A percentile compares a stretch with the other conserved stretches of the same genome.
These are phyloP conservation scores for Paragyromitra xinjiangensis DNA, from an alignment of 495 filamentous ascomycete genomes.

Conservation along the genomic window DNA sequence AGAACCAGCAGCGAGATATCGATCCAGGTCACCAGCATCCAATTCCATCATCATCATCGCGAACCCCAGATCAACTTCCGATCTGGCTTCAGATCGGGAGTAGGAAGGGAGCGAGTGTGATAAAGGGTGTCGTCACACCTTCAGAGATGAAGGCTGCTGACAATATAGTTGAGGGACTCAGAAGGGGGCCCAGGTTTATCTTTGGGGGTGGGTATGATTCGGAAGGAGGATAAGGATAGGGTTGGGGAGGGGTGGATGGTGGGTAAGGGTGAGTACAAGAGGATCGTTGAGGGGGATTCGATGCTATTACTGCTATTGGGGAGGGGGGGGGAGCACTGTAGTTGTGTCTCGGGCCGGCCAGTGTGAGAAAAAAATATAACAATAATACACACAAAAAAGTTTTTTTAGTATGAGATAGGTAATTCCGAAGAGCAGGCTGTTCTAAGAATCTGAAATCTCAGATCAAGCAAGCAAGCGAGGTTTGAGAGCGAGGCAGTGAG, in stretches of 20 bases:
- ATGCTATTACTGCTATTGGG: slow-evolving; percentile 52
- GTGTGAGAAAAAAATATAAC: slow-evolving; percentile 37
- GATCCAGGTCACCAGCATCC: slow-evolving; percentile 51
- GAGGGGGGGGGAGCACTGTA: slow-evolving; percentile 32
- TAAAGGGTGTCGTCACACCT: slow-evolving; percentile 54
- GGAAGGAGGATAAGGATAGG: slow-evolving; percentile 39
- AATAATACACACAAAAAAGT: slow-evolving; percentile 41
- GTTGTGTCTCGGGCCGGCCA: slow-evolving; percentile 48
- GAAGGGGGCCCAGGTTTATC: slow-evolving; percentile 45
- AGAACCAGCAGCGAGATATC: slow-evolving; percentile 44
- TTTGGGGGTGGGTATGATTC: slow-evolving; percentile 46
- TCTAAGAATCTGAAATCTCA: slow-evolving; percentile 52
- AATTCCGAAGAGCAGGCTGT: slow-evolving; percentile 51
- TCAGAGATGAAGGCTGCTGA: slow-evolving; percentile 47
- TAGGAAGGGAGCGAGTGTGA: slow-evolving; percentile 38
- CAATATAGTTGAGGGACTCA: slow-evolving; percentile 48
- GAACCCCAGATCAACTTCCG: slow-evolving; percentile 51
- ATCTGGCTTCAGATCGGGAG: slow-evolving; percentile 53
- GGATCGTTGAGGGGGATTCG: slow-evolving; percentile 39
- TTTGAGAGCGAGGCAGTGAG: slow-evolving; percentile 54
- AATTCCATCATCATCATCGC: slow-evolving; percentile 53
- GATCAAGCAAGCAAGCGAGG: slow-evolving; percentile 49
- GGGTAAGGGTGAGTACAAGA: slow-evolving; percentile 51
- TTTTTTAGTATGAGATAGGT: slow-evolving; percentile 49
- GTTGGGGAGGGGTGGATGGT: slow-evolving; percentile 30